Evolutionary conservation across 2,329 filamentous ascomycete genomes (phyloP).

Genomic region (Domatiomyces catenatus): DNA sequence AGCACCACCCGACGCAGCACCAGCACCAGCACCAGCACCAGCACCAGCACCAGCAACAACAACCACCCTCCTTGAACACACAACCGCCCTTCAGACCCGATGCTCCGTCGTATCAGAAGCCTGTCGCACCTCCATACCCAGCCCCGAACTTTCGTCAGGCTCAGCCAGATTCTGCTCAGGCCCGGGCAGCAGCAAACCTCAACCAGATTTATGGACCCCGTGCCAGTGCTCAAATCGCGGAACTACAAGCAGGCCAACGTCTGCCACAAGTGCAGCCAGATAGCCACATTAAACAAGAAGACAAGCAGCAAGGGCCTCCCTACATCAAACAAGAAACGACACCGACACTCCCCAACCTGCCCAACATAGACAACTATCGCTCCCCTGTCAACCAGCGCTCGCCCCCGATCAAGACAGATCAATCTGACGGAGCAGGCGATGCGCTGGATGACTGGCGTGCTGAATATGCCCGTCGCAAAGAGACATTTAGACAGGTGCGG

Average conservation of each 20-base stretch:
- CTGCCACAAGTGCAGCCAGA: conserved; percentile 22
- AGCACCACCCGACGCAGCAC: conserved; percentile 1
- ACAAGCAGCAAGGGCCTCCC: conserved; percentile 28
- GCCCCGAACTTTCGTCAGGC: conserved; percentile 21
- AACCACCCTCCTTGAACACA: conserved; percentile 19
- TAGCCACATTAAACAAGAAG: neutral
- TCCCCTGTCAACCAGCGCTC: conserved; percentile 20
- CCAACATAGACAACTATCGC: neutral
- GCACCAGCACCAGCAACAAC: conserved; percentile 22
- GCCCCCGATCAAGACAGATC: conserved; percentile 32
- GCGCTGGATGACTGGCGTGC: conserved; percentile 40
- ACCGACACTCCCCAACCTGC: neutral
- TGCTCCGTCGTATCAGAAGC: conserved; percentile 5
- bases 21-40: conserved; percentile 12
- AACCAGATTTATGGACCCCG: conserved; percentile 17
- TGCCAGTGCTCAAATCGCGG: conserved; percentile 17
- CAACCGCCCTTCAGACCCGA: conserved; percentile 12
- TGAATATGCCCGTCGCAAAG: conserved; percentile 30
- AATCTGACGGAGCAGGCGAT: conserved; percentile 62
- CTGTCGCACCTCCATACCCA: conserved; percentile 9
- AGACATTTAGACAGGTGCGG: conserved; percentile 23
- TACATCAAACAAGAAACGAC: conserved; percentile 17
- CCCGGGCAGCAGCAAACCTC: conserved; percentile 16
- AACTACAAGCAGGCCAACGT: conserved; percentile 19
- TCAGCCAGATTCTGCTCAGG: conserved; percentile 14